Evolutionary conservation across 805 yeast genomes (phyloP), one percentile per base, ranked within the genome.

Genomic region (Priceomyces castillae): DNA sequence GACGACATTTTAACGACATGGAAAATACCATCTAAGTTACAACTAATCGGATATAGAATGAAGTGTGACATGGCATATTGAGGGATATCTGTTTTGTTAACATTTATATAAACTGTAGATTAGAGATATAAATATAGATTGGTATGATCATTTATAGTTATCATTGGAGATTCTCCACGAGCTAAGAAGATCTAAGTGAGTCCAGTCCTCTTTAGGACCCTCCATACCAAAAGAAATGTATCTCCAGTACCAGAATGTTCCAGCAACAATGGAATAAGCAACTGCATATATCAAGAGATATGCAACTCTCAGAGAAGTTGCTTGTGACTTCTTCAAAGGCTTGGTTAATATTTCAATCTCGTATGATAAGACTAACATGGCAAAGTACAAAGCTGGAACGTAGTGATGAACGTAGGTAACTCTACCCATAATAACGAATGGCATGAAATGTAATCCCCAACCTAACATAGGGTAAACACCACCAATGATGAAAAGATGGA

Each of bases 341-440:
- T 31, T 39, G 17, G 75, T 67, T 54, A 68, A 63, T 7, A 51
- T 47, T 57, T 84, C 88, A 37, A 84, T 66, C 50, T 78, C 67
- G 63, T 80, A 86, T 44, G 79, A 80, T 52, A 81, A 74, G 23
- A 88, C 83, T 50, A 90, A 70, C 72, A 90, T 84, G 40, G 98
- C 98, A 71, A 92, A 92, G 68, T 86, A 92, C 50, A 90, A 76
- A 1, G 98, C 96, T 11, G 99, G 99, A 52, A 90, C 79, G 65
- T 92, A 92, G 64, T 92, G 99, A 67, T 92, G 99, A 26, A 92
- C 94, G 62, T 94, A 92, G 2, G 96, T 90, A 44, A 94, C 97
- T 73, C 99, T 86, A 10, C 95, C 90, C 99, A 92, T 92, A 46
- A 89, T 67, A 25, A 85, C 79, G 67, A 92, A 92, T 26, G 99